Conservation (phyloP, 2,329 filamentous ascomycete species). For the Periconia digitata region DNA sequence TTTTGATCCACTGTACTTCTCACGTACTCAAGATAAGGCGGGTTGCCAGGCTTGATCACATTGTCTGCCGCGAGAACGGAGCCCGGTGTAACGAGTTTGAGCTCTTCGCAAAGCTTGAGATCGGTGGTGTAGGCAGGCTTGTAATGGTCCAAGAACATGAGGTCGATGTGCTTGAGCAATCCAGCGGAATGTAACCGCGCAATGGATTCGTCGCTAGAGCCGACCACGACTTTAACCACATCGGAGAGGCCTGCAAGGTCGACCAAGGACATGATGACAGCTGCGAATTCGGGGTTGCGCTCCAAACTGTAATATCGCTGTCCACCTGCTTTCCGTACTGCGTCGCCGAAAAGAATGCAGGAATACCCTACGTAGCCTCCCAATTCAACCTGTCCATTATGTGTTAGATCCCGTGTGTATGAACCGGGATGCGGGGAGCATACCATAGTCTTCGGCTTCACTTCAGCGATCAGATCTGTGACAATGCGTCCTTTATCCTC, state of each 20-base stretch:
- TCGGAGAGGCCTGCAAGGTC: constrained; percentile 73
- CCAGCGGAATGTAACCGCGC: constrained; percentile 59
- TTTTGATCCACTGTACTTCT: constrained; percentile 66
- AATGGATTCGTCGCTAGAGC: constrained; percentile 67
- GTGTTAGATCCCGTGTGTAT: neutral
- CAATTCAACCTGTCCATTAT: constrained; percentile 62
- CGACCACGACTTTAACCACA: constrained; percentile 70
- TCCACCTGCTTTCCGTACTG: constrained; percentile 64
- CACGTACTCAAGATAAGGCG: constrained; percentile 71
- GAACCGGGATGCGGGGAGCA: neutral
- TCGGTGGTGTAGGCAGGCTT: constrained; percentile 76
- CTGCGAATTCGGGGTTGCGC: constrained; percentile 71
- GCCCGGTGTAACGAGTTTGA: constrained; percentile 65
- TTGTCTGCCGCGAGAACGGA: constrained; percentile 70
- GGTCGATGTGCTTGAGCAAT: constrained; percentile 61
- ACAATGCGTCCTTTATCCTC: constrained; percentile 73
- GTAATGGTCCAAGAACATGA: constrained; percentile 80
- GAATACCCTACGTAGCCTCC: constrained; percentile 85
- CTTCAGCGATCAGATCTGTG: constrained; percentile 65
- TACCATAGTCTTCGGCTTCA: constrained; percentile 68
- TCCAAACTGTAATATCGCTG: constrained; percentile 72
- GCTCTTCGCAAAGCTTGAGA: constrained; percentile 73
- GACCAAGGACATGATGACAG: constrained; percentile 68
- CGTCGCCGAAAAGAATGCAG: constrained; percentile 71
- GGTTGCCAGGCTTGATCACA: constrained; percentile 71